phyloP scores from a whole-genome alignment of 306 rosid genomes.

The Prunus davidiana region DNA sequence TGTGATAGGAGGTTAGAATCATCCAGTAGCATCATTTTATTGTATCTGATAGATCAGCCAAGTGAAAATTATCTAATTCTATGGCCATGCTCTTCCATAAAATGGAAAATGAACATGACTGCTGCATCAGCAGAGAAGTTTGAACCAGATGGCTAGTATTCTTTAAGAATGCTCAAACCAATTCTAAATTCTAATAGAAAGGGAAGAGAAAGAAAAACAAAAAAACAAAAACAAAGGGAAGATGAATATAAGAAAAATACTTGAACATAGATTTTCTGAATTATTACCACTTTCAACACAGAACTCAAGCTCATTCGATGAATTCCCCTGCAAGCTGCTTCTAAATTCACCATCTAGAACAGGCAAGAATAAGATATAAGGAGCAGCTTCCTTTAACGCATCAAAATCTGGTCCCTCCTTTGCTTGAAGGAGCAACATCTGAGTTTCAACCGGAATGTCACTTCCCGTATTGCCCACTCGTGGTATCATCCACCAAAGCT shows the following conservation, averaged over 20 bases:
- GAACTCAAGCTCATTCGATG: constrained; percentile 24
- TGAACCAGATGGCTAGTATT: not conserved
- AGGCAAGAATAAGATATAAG: constrained; percentile 30
- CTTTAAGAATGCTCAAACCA: not conserved
- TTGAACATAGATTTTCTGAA: not conserved
- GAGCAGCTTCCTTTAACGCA: constrained; percentile 2
- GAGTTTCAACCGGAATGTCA: constrained; percentile 33
- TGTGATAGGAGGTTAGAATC: not conserved
- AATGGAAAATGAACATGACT: not conserved
- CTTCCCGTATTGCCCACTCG: constrained; percentile 26
- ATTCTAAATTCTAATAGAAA: not conserved
- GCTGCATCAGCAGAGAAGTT: not conserved
- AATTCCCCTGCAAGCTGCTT: constrained; percentile 34
- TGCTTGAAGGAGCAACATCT: constrained; percentile 30
- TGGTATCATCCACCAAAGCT: constrained; percentile 36
- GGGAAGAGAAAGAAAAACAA: not conserved
- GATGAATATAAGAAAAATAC: not conserved
- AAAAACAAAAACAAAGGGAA: not conserved
- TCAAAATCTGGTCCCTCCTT: constrained; percentile 7
- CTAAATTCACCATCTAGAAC: constrained; percentile 29
- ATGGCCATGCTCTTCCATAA: not conserved
- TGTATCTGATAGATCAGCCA: not conserved
- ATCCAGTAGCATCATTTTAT: too few species aligned
- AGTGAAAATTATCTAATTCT: not conserved
- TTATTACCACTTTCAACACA: constrained; percentile 33